These are phyloP conservation scores for Arthrobotrys iridis DNA, from an alignment of 2,329 filamentous ascomycete species.

Conservation along the genomic window DNA sequence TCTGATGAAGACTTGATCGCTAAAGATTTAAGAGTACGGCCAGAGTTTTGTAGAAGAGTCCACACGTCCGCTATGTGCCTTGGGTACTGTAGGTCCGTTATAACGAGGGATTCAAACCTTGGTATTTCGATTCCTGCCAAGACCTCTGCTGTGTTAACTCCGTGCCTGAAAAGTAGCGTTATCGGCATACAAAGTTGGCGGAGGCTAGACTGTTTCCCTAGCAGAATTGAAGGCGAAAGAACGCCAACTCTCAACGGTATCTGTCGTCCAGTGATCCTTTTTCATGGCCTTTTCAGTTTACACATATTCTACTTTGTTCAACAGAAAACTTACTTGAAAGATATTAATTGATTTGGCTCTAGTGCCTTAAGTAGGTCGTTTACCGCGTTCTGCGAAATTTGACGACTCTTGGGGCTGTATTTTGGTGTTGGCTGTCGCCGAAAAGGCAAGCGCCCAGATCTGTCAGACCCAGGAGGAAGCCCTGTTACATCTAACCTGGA, in stretches of 20 bases:
- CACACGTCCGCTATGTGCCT: conserved; percentile 16
- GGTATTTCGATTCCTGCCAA: background rate
- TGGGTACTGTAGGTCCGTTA: conserved; percentile 22
- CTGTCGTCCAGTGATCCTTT: conserved; percentile 13
- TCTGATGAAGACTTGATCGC: conserved; percentile 6
- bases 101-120: conserved; percentile 15
- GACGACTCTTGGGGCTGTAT: background rate
- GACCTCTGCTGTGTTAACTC: conserved; percentile 8
- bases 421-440: background rate
- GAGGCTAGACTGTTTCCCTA: conserved; percentile 11
- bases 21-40: conserved; percentile 6
- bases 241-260: conserved; percentile 6
- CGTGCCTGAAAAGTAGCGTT: conserved; percentile 4
- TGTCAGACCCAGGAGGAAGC: background rate
- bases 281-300: background rate
- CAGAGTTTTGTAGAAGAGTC: conserved; percentile 3
- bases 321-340: conserved; percentile 14
- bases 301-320: too few relatives aligned
- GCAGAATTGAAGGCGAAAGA: background rate
- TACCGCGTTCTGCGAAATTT: background rate
- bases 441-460: background rate
- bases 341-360: conserved; percentile 9
- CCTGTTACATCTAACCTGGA: conserved; percentile 5
- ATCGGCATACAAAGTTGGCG: conserved; percentile 29
- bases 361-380: background rate